A percentile compares a stretch with the other conserved stretches of the same genome.
Evolutionary conservation across 495 filamentous ascomycete species (phyloP).

Genomic region (Friedmanniomyces endolithicus): DNA sequence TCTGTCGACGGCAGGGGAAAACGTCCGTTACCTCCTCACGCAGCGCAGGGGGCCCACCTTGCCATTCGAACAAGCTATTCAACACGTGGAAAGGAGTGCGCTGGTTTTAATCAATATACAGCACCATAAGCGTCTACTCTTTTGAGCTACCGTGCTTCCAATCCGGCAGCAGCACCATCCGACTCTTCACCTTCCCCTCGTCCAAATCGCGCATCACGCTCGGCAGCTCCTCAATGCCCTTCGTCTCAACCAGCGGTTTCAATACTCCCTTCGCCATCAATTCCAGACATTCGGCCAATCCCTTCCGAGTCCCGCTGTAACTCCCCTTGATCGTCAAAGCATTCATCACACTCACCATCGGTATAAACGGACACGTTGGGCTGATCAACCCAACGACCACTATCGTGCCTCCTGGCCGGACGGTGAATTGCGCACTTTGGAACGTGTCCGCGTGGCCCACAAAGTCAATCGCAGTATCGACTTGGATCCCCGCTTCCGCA

Average conservation of each 20-base stretch:
- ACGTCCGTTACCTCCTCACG: too few relatives aligned
- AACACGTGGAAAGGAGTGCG: too few relatives aligned
- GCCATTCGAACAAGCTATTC: too few relatives aligned
- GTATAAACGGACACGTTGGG: neutral
- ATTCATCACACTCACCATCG: neutral
- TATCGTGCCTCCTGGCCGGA: conserved; percentile 1
- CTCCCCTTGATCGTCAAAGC: conserved; percentile 2
- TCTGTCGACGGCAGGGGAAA: too few relatives aligned
- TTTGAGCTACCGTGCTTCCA: too few relatives aligned
- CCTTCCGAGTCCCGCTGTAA: conserved; percentile 1
- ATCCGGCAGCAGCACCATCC: conserved; percentile 11
- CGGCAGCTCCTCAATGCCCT: conserved; percentile 1
- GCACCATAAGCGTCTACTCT: too few relatives aligned
- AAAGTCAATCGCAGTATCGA: conserved; percentile 9
- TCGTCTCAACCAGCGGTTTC: conserved; percentile 4
- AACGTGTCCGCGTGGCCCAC: conserved; percentile 1
- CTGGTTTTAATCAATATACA: too few relatives aligned
- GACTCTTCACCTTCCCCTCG: conserved; percentile 11
- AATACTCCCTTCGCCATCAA: conserved; percentile 8
- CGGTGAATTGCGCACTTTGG: conserved; percentile 1
- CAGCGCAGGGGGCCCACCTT: too few relatives aligned
- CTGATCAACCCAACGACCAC: conserved; percentile 1
- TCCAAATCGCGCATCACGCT: conserved; percentile 5
- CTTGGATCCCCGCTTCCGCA: neutral
- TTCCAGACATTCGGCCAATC: neutral